Conservation (phyloP, 2,329 filamentous ascomycete genomes). For the Penicillium rolfsii region DNA sequence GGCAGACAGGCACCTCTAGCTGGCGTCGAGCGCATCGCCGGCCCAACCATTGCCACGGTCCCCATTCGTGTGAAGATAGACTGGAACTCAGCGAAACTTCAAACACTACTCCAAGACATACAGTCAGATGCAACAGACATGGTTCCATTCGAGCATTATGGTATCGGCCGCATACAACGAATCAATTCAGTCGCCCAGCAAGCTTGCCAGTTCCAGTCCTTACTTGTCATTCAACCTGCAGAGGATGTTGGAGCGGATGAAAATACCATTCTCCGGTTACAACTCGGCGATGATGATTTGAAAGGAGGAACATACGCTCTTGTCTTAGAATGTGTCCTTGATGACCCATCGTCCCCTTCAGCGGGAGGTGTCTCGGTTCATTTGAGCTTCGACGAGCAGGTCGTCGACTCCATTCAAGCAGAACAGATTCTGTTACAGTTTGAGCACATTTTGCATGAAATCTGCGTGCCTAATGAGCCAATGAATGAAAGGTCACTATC, state of each 20-base stretch:
- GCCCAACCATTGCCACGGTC: slow-evolving; percentile 46
- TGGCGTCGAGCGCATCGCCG: slow-evolving; percentile 43
- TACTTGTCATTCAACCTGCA: not conserved
- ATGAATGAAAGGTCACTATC: not conserved
- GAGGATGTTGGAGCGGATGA: not conserved
- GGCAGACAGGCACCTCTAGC: slow-evolving; percentile 45
- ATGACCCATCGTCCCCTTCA: not conserved
- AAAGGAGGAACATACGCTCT: not conserved
- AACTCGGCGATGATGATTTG: not conserved
- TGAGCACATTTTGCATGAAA: not conserved
- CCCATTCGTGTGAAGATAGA: slow-evolving; percentile 41
- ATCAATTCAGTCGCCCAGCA: not conserved
- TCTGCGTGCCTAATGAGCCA: not conserved
- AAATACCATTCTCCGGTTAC: not conserved
- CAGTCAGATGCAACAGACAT: not conserved
- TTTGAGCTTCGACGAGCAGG: not conserved
- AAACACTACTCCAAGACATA: not conserved
- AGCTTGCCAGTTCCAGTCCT: not conserved
- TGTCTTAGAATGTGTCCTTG: not conserved
- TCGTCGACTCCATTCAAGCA: not conserved
- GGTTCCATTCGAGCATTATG: not conserved
- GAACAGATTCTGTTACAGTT: not conserved
- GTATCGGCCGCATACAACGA: not conserved
- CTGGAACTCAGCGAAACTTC: slow-evolving; percentile 49
- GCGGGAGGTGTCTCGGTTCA: not conserved